Evolutionary conservation across 371 early-diverging fungal genomes (phyloP).

Genomic region (Apophysomyces ossiformis): DNA sequence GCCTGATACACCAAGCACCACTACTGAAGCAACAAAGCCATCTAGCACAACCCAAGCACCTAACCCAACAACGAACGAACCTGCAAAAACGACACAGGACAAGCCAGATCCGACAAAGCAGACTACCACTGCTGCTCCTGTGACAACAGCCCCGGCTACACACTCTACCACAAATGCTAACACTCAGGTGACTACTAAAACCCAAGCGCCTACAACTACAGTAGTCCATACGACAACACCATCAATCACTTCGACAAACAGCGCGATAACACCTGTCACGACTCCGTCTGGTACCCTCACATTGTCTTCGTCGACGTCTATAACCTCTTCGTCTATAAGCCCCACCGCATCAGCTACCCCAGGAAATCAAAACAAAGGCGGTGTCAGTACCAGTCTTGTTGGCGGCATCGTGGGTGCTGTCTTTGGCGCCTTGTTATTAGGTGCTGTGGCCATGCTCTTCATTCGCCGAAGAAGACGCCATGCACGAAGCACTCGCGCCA

Average conservation of each 20-base stretch:
- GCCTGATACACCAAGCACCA: slow-evolving; percentile 21
- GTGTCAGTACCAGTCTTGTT: slow-evolving; percentile 9
- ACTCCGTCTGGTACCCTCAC: background rate
- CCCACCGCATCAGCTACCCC: slow-evolving; percentile 1
- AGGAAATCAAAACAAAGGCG: background rate
- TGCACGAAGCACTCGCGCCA: slow-evolving; percentile 12
- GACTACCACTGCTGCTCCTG: background rate
- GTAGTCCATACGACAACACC: background rate
- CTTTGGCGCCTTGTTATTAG: slow-evolving; percentile 9
- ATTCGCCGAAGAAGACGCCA: slow-evolving; percentile 13
- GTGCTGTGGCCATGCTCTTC: slow-evolving; percentile 12
- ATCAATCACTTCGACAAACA: background rate
- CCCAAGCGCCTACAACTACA: background rate
- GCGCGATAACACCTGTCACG: background rate
- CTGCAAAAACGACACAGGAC: background rate
- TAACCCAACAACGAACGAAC: background rate
- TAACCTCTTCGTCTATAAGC: background rate
- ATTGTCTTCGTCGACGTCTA: background rate
- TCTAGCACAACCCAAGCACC: background rate
- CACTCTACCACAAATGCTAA: background rate
- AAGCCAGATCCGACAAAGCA: background rate
- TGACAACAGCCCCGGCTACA: background rate
- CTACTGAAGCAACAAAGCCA: background rate
- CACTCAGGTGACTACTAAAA: background rate
- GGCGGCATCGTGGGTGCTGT: slow-evolving; percentile 8